These are phyloP conservation scores for Chlamydomonas schloesseri DNA, from an alignment of 139 green algal species.

Conservation along the genomic window DNA sequence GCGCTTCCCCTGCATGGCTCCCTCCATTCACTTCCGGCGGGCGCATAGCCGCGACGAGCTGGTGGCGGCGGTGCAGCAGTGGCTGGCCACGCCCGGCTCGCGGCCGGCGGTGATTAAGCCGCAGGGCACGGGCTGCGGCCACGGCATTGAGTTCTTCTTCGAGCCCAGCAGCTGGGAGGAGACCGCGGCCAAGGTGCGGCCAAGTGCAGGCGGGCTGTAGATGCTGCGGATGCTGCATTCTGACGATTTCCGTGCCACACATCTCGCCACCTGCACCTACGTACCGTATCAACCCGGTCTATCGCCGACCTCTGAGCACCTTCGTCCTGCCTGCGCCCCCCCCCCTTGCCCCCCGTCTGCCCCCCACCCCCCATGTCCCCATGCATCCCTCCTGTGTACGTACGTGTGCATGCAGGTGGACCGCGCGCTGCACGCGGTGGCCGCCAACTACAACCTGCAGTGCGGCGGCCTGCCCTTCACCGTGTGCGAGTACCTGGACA, in stretches of 20 bases:
- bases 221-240: no score
- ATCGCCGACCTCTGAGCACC: no score
- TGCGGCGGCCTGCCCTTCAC: conserved; percentile 54
- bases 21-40: conserved; percentile 37
- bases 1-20: conserved; percentile 39
- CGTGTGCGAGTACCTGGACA: conserved; percentile 53
- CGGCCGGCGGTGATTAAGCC: conserved; percentile 51
- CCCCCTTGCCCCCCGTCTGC: no score
- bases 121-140: conserved; percentile 53
- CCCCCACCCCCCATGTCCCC: no score
- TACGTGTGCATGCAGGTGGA: no score
- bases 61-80: conserved; percentile 26
- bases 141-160: conserved; percentile 62
- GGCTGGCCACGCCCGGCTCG: conserved; percentile 10
- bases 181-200: conserved; percentile 33
- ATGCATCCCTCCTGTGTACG: no score
- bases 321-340: no score
- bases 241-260: no score
- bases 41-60: conserved; percentile 16
- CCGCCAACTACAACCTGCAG: conserved; percentile 43
- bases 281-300: no score
- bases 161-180: neutral
- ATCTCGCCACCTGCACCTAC: no score
- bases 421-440: conserved; percentile 13
- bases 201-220: no score